phyloP scores from a whole-genome alignment of 2,329 filamentous ascomycete genomes.

The Colletotrichum agaves region DNA sequence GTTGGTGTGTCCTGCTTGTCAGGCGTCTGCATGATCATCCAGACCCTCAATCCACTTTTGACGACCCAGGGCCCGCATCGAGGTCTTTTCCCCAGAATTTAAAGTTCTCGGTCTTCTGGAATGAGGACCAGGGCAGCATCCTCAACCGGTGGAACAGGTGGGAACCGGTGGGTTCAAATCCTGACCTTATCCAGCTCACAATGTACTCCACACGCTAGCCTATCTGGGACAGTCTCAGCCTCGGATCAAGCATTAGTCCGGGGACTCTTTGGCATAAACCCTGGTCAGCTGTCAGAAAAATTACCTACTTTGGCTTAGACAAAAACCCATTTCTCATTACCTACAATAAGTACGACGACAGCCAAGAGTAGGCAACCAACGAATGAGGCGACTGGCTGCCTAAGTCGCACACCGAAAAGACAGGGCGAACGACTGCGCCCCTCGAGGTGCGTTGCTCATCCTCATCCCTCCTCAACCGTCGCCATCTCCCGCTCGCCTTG shows the following conservation, averaged over 20 bases:
- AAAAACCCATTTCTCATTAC: no score
- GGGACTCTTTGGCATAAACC: no score
- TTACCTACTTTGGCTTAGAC: no score
- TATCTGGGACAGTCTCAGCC: no score
- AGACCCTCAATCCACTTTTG: neutral
- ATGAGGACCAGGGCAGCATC: slow-evolving; percentile 15
- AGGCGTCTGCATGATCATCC: slow-evolving; percentile 36
- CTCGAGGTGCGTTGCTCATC: neutral
- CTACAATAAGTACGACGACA: no score
- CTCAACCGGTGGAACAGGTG: slow-evolving; percentile 30
- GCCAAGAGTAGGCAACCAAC: slow-evolving; percentile 7
- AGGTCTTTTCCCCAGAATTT: slow-evolving; percentile 24
- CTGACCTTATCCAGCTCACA: slow-evolving; percentile 2
- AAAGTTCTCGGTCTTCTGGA: slow-evolving; percentile 36
- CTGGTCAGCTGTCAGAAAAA: no score
- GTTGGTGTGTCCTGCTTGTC: slow-evolving; percentile 33
- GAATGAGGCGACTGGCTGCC: neutral
- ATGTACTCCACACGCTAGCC: no score
- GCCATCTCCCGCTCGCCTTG: neutral
- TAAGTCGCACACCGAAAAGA: neutral
- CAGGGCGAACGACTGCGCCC: slow-evolving; percentile 2
- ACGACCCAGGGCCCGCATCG: neutral
- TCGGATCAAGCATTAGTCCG: no score
- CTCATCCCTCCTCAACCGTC: slow-evolving; percentile 7
- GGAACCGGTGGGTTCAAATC: slow-evolving; percentile 31